These are phyloP conservation scores for Chytriomyces sp. DNA, from an alignment of 192 early-diverging fungal species.

Conservation along the genomic window DNA sequence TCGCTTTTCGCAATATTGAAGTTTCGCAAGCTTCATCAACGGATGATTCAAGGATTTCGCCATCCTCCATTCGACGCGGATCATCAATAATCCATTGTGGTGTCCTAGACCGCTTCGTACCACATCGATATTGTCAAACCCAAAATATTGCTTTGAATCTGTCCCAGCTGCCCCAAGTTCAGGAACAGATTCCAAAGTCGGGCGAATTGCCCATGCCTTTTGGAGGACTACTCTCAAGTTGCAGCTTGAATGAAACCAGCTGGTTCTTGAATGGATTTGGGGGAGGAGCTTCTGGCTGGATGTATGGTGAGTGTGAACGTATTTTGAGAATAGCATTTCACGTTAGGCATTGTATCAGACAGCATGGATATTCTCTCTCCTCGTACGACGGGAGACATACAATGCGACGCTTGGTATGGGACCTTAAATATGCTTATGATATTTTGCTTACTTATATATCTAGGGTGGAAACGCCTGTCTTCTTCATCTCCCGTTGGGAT, in stretches of 20 bases:
- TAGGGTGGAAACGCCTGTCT: conserved; percentile 26
- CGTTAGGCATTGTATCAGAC: no score
- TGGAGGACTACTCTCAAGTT: conserved; percentile 9
- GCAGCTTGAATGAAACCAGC: conserved; percentile 14
- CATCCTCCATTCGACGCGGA: background rate
- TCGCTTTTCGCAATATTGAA: no score
- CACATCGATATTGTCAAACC: conserved; percentile 30
- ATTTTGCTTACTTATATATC: no score
- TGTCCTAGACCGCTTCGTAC: conserved; percentile 4
- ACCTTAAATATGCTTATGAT: background rate
- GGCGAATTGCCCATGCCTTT: conserved; percentile 4
- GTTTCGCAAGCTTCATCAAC: no score
- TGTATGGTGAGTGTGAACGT: conserved; percentile 29
- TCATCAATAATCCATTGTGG: conserved; percentile 2
- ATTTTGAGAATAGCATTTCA: no score
- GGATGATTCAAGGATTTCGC: no score
- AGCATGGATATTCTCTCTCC: conserved; percentile 13
- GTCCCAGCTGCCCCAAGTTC: background rate
- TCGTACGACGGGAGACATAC: background rate
- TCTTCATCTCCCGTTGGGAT: conserved; percentile 31
- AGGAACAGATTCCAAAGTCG: background rate
- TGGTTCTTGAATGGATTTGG: conserved; percentile 28
- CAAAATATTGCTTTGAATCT: conserved; percentile 24
- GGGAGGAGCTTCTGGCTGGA: conserved; percentile 29
- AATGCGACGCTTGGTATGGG: conserved; percentile 25